Evolutionary conservation across 2,329 filamentous ascomycete species (phyloP).

Genomic region (Dactylonectria estremocensis): DNA sequence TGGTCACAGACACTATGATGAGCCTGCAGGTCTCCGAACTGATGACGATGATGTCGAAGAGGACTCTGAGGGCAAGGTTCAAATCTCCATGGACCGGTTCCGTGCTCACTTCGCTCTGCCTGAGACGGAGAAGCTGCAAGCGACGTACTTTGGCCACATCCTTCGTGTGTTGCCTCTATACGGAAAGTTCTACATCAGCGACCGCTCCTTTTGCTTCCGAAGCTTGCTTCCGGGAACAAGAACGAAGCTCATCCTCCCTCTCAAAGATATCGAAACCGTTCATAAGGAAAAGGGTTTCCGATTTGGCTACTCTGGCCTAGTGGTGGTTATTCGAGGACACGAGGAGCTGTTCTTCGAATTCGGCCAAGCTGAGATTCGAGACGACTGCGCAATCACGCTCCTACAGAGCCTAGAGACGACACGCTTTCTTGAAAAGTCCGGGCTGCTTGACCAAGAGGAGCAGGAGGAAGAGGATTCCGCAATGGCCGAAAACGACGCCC

Average conservation of each 20-base stretch:
- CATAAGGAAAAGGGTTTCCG: conserved; percentile 96
- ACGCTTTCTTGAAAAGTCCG: conserved; percentile 79
- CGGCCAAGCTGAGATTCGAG: conserved; percentile 80
- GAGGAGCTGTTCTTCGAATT: conserved; percentile 99
- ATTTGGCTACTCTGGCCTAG: conserved; percentile 90
- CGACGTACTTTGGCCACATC: conserved; percentile 94
- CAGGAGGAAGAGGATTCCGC: conserved; percentile 81
- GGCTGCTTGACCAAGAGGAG: conserved; percentile 77
- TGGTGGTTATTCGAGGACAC: conserved; percentile 92
- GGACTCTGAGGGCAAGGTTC: conserved; percentile 75
- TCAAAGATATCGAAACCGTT: conserved; percentile 93
- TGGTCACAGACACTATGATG: conserved; percentile 89
- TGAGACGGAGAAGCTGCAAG: conserved; percentile 84
- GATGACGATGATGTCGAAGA: conserved; percentile 71
- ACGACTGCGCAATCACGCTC: conserved; percentile 90
- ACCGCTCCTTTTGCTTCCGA: conserved; percentile 91
- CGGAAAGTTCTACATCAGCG: conserved; percentile 96
- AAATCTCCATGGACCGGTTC: conserved; percentile 84
- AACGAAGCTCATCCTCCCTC: conserved; percentile 91
- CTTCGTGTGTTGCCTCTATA: conserved; percentile 92
- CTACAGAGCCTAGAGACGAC: conserved; percentile 82
- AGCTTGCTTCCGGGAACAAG: conserved; percentile 90
- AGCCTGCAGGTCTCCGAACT: conserved; percentile 65
- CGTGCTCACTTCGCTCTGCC: conserved; percentile 93
- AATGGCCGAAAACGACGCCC: conserved; percentile 83